Evolutionary conservation across 2,329 filamentous ascomycete species (phyloP).

Genomic region (Aspergillus spinulosporus): DNA sequence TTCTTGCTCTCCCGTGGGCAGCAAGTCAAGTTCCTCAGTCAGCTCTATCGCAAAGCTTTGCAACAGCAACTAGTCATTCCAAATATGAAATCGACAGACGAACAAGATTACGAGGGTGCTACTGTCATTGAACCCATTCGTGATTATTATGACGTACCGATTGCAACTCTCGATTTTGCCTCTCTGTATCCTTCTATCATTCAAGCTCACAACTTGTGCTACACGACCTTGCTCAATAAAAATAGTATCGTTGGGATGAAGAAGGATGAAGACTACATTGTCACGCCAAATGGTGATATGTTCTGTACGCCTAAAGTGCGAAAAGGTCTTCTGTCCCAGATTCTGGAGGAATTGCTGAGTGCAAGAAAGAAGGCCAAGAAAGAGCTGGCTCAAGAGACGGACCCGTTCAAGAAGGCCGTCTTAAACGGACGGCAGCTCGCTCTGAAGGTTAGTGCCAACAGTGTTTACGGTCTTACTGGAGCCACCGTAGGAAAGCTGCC

Average conservation of each 20-base stretch:
- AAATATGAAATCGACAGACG: slow-evolving; percentile 70
- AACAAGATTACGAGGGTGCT: slow-evolving; percentile 95
- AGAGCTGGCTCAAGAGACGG: slow-evolving; percentile 82
- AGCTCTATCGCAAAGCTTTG: slow-evolving; percentile 90
- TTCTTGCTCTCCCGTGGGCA: slow-evolving; percentile 88
- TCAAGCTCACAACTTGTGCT: slow-evolving; percentile 97
- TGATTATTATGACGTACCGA: slow-evolving; percentile 91
- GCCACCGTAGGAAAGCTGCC: slow-evolving; percentile 94
- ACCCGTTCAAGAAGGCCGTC: slow-evolving; percentile 97
- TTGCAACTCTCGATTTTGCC: slow-evolving; percentile 97
- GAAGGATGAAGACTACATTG: slow-evolving; percentile 93
- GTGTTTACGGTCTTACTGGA: slow-evolving; percentile 94
- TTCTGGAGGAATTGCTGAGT: slow-evolving; percentile 87
- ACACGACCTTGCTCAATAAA: slow-evolving; percentile 87
- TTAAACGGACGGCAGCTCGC: slow-evolving; percentile 95
- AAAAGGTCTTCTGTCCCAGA: slow-evolving; percentile 90
- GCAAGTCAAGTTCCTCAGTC: slow-evolving; percentile 96
- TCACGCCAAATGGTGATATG: slow-evolving; percentile 90
- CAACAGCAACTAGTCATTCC: slow-evolving; percentile 94
- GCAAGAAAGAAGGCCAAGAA: slow-evolving; percentile 94
- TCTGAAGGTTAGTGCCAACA: slow-evolving; percentile 95
- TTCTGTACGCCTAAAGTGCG: slow-evolving; percentile 86
- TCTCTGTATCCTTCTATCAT: slow-evolving; percentile 99
- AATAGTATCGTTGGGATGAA: slow-evolving; percentile 72
- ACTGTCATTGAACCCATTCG: slow-evolving; percentile 95